A percentile compares a stretch with the other conserved stretches of the same genome.
Conservation (phyloP, 2,329 filamentous ascomycete species). For the Diaporthe velutina region DNA sequence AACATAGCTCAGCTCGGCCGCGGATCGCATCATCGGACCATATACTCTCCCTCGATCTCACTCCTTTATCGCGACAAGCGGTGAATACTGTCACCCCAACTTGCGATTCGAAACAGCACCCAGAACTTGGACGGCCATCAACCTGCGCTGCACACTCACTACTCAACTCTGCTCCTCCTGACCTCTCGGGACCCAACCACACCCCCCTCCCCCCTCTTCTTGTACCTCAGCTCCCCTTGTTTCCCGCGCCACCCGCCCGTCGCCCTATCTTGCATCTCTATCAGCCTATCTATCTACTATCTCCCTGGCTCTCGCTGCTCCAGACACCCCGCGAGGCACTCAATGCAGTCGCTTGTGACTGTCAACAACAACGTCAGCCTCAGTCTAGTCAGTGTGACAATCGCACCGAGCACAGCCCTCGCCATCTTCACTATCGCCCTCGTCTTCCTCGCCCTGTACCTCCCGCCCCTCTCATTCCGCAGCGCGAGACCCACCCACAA, state of each 20-base stretch:
- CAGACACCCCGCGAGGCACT: constrained; percentile 41
- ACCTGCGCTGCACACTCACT: not conserved
- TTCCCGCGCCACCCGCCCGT: constrained; percentile 33
- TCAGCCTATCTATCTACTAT: not conserved
- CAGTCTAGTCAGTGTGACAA: constrained; percentile 69
- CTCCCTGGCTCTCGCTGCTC: not conserved
- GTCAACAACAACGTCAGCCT: constrained; percentile 74
- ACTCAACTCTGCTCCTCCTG: constrained; percentile 1
- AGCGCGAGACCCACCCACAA: constrained; percentile 30
- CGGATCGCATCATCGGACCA: not conserved
- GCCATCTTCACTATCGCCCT: constrained; percentile 63
- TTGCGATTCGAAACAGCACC: not conserved
- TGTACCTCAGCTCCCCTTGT: not conserved
- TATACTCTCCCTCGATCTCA: not conserved
- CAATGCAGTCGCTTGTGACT: constrained; percentile 71
- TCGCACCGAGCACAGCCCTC: constrained; percentile 70
- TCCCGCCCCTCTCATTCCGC: constrained; percentile 48
- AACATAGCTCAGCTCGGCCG: constrained; percentile 7
- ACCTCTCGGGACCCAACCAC: not conserved
- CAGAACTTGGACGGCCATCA: not conserved
- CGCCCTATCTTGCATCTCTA: constrained; percentile 11
- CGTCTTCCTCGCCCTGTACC: constrained; percentile 64
- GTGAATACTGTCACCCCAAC: not conserved
- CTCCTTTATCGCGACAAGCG: constrained; percentile 4
- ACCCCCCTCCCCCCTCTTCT: not conserved